These are phyloP conservation scores for Houttuynia cordata DNA, from an alignment of 164 flowering plant genomes.

Conservation along the genomic window DNA sequence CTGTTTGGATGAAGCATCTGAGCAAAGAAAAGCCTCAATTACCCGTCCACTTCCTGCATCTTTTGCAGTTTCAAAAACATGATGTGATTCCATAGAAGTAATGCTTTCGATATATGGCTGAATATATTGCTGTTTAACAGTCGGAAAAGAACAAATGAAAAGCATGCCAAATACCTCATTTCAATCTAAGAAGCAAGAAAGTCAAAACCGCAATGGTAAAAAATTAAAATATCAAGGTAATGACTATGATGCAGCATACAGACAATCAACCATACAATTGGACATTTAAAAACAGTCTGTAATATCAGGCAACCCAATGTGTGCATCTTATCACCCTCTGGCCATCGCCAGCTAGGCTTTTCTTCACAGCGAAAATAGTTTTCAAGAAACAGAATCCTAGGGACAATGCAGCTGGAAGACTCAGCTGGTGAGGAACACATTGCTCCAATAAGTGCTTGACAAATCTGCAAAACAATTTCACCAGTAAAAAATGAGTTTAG, in stretches of 20 bases:
- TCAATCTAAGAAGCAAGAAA: background rate
- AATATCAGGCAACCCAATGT: constrained; percentile 77
- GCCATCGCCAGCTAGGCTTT: constrained; percentile 64
- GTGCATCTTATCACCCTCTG: constrained; percentile 50
- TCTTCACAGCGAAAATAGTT: constrained; percentile 46
- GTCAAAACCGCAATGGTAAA: background rate
- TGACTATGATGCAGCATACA: background rate
- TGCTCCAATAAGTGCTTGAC: constrained; percentile 70
- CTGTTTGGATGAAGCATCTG: constrained; percentile 48
- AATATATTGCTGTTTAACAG: constrained; percentile 45
- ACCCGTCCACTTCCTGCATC: constrained; percentile 72
- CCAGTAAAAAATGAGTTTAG: background rate
- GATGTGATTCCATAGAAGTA: constrained; percentile 50
- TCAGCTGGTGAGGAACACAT: constrained; percentile 41
- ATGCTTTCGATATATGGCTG: constrained; percentile 55
- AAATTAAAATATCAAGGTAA: background rate
- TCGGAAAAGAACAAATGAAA: background rate
- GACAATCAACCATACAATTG: constrained; percentile 23
- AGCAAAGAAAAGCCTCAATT: constrained; percentile 72
- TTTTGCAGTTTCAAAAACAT: constrained; percentile 54
- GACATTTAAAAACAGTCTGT: constrained; percentile 58
- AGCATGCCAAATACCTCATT: background rate
- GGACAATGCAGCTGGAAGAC: constrained; percentile 49
- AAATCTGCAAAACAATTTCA: constrained; percentile 40
- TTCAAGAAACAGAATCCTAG: constrained; percentile 69